Percentiles rank a stretch among this genome's conserved stretches.
Conservation (phyloP, 441 rosid species). For the Croton setiger region DNA sequence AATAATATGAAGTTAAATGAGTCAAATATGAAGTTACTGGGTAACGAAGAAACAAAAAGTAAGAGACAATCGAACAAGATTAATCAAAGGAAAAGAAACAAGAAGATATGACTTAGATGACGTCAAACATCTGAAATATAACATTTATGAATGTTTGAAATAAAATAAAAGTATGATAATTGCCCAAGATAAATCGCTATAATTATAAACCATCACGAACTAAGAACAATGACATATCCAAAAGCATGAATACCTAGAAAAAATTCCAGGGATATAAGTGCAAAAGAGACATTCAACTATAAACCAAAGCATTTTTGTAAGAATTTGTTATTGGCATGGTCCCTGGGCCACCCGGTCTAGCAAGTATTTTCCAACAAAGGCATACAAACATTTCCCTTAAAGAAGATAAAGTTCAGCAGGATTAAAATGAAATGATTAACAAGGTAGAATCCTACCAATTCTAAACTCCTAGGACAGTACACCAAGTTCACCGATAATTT, state of each 20-base stretch:
- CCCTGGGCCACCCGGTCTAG: too few relatives aligned
- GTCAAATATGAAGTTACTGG: background rate
- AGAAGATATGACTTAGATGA: background rate
- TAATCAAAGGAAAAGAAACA: background rate
- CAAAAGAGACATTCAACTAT: too few relatives aligned
- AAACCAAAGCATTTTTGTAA: too few relatives aligned
- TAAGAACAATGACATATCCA: background rate
- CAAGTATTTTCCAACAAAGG: too few relatives aligned
- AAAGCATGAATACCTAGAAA: background rate
- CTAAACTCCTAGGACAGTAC: too few relatives aligned
- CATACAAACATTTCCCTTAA: too few relatives aligned
- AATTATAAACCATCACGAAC: background rate
- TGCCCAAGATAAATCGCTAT: background rate
- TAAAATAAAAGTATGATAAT: background rate
- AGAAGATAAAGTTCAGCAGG: too few relatives aligned
- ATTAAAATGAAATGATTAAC: too few relatives aligned
- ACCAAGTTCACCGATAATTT: too few relatives aligned
- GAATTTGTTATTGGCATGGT: too few relatives aligned
- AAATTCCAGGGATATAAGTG: too few relatives aligned
- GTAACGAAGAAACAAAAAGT: background rate
- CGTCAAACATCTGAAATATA: background rate
- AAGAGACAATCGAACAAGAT: background rate
- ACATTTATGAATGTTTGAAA: background rate
- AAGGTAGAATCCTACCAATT: too few relatives aligned
- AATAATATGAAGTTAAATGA: background rate